Evolutionary conservation across 768 basidiomycete genomes (phyloP).

Genomic region (Pisolithus sp.): DNA sequence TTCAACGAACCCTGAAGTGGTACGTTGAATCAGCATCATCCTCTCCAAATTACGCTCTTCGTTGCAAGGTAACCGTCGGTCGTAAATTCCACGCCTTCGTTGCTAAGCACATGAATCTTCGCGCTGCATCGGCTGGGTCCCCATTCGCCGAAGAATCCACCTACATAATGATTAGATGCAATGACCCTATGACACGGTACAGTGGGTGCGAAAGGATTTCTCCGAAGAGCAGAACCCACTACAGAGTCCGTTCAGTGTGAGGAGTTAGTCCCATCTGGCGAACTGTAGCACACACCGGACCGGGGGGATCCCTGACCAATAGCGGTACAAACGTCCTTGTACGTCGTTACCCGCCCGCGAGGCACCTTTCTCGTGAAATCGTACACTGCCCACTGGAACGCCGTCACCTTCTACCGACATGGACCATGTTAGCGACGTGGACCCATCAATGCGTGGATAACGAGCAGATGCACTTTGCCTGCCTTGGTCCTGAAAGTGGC

Average conservation of each 20-base stretch:
- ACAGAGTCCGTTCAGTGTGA: neutral
- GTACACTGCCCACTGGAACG: slow-evolving; percentile 57
- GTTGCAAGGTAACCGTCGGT: slow-evolving; percentile 36
- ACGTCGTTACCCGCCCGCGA: slow-evolving; percentile 47
- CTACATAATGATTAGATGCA: slow-evolving; percentile 52
- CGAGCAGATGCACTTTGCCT: neutral
- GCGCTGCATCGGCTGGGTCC: slow-evolving; percentile 36
- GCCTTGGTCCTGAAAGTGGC: neutral
- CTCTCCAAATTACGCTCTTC: slow-evolving; percentile 12
- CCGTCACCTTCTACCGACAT: slow-evolving; percentile 37
- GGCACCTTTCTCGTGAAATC: slow-evolving; percentile 47
- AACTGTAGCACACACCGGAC: slow-evolving; percentile 40
- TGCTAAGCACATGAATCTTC: slow-evolving; percentile 44
- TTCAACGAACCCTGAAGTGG: neutral
- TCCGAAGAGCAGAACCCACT: slow-evolving; percentile 60
- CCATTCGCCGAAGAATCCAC: slow-evolving; percentile 63
- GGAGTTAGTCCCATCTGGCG: neutral
- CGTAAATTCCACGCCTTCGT: slow-evolving; percentile 50
- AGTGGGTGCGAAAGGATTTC: slow-evolving; percentile 61
- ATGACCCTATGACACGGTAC: slow-evolving; percentile 70
- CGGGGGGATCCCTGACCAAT: slow-evolving; percentile 54
- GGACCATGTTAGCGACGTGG: neutral
- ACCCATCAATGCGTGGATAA: neutral
- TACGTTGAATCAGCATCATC: neutral
- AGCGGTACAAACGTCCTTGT: slow-evolving; percentile 45